A percentile compares a stretch with the other conserved stretches of the same genome.
phyloP scores from a whole-genome alignment of 805 yeast genomes.

The Yamadazyma philogaea region DNA sequence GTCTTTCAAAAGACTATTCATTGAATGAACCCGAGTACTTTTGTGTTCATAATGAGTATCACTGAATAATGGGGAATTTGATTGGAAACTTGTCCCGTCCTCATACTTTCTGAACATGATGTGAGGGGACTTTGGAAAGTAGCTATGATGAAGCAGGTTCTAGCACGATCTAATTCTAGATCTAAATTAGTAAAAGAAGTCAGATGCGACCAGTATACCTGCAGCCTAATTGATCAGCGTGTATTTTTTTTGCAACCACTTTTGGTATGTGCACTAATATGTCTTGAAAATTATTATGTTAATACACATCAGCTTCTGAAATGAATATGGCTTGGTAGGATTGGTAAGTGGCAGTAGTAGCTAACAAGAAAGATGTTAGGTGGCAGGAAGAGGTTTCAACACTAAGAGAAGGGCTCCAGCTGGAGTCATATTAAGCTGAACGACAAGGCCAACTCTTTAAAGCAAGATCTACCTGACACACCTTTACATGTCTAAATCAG shows the following conservation, averaged over 20 bases:
- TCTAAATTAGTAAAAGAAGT: background rate
- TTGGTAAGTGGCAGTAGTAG: too few relatives aligned
- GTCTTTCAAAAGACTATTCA: constrained; percentile 14
- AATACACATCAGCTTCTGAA: background rate
- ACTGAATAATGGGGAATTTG: background rate
- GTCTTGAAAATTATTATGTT: too few relatives aligned
- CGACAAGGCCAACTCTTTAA: too few relatives aligned
- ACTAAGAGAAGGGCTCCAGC: too few relatives aligned
- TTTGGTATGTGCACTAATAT: background rate
- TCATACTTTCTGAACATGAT: background rate
- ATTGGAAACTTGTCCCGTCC: background rate
- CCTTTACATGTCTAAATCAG: too few relatives aligned
- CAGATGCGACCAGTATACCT: background rate
- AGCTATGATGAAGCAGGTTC: background rate
- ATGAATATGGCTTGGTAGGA: too few relatives aligned
- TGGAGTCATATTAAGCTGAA: too few relatives aligned
- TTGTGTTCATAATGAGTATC: background rate
- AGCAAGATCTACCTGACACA: too few relatives aligned
- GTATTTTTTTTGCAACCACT: background rate
- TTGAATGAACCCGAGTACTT: constrained; percentile 11
- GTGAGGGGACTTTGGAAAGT: background rate
- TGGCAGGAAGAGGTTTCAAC: too few relatives aligned
- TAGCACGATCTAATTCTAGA: background rate
- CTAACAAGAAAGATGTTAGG: too few relatives aligned
- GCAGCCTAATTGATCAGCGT: background rate